Evolutionary conservation across 305 asterid species (phyloP), one percentile per base, ranked within the genome.

Genomic region (Andrographis paniculata): DNA sequence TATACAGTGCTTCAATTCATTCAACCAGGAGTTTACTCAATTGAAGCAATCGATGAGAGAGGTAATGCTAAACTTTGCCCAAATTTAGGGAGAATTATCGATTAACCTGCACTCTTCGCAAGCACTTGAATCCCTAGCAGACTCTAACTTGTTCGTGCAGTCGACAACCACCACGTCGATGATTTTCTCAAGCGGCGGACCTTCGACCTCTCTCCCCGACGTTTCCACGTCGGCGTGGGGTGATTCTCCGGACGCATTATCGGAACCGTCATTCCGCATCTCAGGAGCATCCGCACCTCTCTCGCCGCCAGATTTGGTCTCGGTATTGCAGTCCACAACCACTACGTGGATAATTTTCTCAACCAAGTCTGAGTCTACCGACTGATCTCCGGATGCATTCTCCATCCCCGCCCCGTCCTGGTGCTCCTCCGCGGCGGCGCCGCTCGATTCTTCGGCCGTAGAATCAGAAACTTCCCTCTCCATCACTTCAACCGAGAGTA

Each of bases 91-190:
- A 45, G 40, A 50, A 22, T 53, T 17, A 19, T 2, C 8, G 38
- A 33, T 33, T 2, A 33, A 33, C 74, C 74, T 58, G 63, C 74
- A 68, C 59, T 68, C 74, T 27, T 68, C 74, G 20, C 45, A 56
- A 17, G 66, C 48, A 49, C 51, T 48, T 14, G 66, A 58, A 48
- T 33, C 59, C 48, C 59, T 53, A 17, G 24, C 66, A 6, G 65
- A 31, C 45, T 62, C 66, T 23, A 20, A 50, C 63, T 58, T 67
- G 61, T 31, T 28, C 36, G 56, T 31, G 56, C 65, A 67, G 44
- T 57, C 74, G 16, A 68, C 68, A 9, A 67, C 62, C 62, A 65
- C 71, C 56, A 67, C 69, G 12, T 61, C 73, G 37, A 66, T 47
- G 8, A 46, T 31, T 56, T 57, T 66, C 52, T 62, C 62, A 14